Base-by-base conservation (phyloP, 352 stramenopile species). In the Hyaloperonospora brassicae region DNA sequence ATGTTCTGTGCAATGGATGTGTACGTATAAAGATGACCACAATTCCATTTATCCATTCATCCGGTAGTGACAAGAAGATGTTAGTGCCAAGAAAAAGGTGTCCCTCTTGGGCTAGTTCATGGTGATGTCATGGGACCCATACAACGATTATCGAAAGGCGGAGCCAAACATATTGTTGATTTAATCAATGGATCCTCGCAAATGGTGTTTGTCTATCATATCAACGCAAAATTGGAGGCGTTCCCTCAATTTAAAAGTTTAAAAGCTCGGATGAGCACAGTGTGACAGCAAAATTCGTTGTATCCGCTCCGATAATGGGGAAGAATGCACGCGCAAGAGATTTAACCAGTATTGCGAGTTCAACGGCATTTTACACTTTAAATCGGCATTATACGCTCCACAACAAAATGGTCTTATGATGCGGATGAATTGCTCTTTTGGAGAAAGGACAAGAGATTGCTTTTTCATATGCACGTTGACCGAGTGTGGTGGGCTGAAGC, bases 111-210 rank as follows among this genome's bases (percentile, higher is more conserved):
- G 4, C 1, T 63, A 0, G 44, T 62, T 5, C 52, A 67, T 52
- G 61, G 38, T 36, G 55, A 70, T 25, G 23, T 59, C 0, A 66
- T 64, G 61, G 57, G 30, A 8, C 52, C 24, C 1, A 49, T 61
- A 24, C 43, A 27, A 2, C 38, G 23, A 13, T 50, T 53, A 46
- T 66, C 56, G 12, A 54, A 47, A 5, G 38, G 27, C 11, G 13
- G 39, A 22, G 35, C 52, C 3, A 39, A 40, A 0, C 68, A 53
- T 31, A 41, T 66, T 0, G 41, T 74, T 1, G 55, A 50, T 0
- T 71, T 69, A 21, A 61, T 66, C 9, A 59, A 71, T 44, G 52
- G 69, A 22, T 59, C 39, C 36, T 57, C 53, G 2, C 31, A 57
- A 3, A 63, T 49, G 10, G 55, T 58, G 1, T 7, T 27, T 1